Evolutionary conservation across 805 yeast genomes (phyloP), one percentile per base, ranked within the genome.

Genomic region (Saccharomycopsis sp.): DNA sequence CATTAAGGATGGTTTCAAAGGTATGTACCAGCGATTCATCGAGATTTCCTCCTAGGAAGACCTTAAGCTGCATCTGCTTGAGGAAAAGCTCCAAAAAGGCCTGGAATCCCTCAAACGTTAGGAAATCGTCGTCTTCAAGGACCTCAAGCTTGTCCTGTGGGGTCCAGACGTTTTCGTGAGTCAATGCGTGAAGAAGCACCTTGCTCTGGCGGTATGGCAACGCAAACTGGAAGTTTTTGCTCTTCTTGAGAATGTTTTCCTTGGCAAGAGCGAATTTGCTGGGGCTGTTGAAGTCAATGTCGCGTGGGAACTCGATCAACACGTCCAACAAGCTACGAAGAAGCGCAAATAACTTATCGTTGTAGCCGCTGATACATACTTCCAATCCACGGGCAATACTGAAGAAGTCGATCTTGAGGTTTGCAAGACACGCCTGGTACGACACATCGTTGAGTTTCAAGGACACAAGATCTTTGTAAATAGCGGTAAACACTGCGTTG

Each of bases 401-500:
- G 34, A 77, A 71, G 47, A 92, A 76, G 1, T 77, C 72, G 59
- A 84, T 83, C 55, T 78, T 73, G 58, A 90, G 77, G 0, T 94
- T 94, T 1, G 94, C 97, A 57, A 91, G 77, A 7, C 83, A 80
- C 0, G 99, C 97, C 67, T 88, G 87, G 66, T 93, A 93, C 8
- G 89, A 82, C 56, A 84, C 73, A 66, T 90, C 92, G 64, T 83
- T 83, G 63, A 94, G 75, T 41, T 81, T 82, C 67, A 92, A 97
- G 56, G 83, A 87, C 22, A 93, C 71, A 60, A 93, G 69, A 54
- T 89, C 93, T 35, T 84, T 79, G 68, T 83, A 82, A 51, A 93
- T 68, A 0, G 83, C 75, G 0, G 92, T 77, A 62, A 80, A 72
- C 47, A 87, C 80, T 1, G 83, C 74, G 54, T 82, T 77, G 29